A percentile compares a stretch with the other conserved stretches of the same genome.
Conservation (phyloP, 2,329 filamentous ascomycete genomes). For the Leptographium radiaticola region DNA sequence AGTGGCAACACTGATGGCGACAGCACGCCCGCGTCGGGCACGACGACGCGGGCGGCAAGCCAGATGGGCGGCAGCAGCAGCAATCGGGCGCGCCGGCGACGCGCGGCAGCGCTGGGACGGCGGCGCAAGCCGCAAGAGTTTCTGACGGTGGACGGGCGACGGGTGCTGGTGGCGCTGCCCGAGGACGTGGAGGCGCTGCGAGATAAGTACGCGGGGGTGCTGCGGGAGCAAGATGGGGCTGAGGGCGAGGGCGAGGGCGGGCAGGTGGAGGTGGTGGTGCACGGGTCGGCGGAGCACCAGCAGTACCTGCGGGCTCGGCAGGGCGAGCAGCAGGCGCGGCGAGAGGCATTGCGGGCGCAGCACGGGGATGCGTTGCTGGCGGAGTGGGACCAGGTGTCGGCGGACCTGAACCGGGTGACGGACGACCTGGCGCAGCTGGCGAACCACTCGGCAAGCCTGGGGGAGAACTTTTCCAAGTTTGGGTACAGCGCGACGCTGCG, state of each 20-base stretch:
- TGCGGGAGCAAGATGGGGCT: slow-evolving; percentile 15
- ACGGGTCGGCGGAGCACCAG: slow-evolving; percentile 35
- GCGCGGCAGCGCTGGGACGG: not conserved
- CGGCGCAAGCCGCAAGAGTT: slow-evolving; percentile 36
- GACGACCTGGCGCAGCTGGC: slow-evolving; percentile 39
- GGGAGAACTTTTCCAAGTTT: slow-evolving; percentile 50
- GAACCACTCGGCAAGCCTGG: slow-evolving; percentile 32
- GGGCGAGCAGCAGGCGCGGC: slow-evolving; percentile 35
- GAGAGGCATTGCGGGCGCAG: slow-evolving; percentile 30
- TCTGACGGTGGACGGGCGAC: slow-evolving; percentile 39
- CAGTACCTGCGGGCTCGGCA: slow-evolving; percentile 35
- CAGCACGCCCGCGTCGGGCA: no score
- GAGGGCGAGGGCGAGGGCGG: slow-evolving; percentile 2
- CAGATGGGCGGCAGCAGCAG: not conserved
- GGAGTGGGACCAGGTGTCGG: slow-evolving; percentile 42
- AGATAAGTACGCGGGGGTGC: slow-evolving; percentile 23
- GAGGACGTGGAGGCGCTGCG: slow-evolving; percentile 38
- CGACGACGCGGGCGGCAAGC: not conserved
- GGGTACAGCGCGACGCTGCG: slow-evolving; percentile 47
- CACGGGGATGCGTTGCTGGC: slow-evolving; percentile 35
- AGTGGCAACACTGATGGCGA: no score
- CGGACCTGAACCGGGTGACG: slow-evolving; percentile 37
- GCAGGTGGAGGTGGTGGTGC: slow-evolving; percentile 44
- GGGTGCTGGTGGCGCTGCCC: slow-evolving; percentile 42
- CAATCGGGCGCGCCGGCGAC: not conserved